Conservation (phyloP, 2,329 filamentous ascomycete genomes). For the Rutstroemia sp. region DNA sequence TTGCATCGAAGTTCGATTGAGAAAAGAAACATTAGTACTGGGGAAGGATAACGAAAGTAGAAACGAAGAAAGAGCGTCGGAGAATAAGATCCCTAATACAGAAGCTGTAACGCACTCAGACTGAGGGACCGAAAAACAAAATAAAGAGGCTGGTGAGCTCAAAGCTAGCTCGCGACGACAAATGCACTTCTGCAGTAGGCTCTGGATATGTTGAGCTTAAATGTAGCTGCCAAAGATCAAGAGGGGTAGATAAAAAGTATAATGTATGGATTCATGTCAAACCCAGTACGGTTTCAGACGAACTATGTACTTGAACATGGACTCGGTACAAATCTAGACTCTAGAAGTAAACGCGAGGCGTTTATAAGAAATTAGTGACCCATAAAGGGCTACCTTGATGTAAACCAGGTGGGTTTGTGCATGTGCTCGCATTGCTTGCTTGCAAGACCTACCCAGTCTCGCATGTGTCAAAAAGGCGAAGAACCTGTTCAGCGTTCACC, state of each 20-base stretch:
- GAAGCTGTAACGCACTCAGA: neutral
- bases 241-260: neutral
- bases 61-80: neutral
- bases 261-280: neutral
- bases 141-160: too few relatives aligned
- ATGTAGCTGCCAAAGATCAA: too few relatives aligned
- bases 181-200: too few relatives aligned
- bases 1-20: neutral
- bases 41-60: neutral
- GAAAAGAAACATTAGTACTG: neutral
- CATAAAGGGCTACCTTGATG: neutral
- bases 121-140: too few relatives aligned
- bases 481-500: neutral
- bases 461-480: neutral
- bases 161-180: too few relatives aligned
- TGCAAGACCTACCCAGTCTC: neutral
- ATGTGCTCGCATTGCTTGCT: neutral
- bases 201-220: neutral
- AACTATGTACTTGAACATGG: neutral
- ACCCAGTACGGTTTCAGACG: neutral
- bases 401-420: slow-evolving; percentile 5
- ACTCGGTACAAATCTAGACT: neutral
- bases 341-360: slow-evolving; percentile 3
- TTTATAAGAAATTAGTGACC: slow-evolving; percentile 9
- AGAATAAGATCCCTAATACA: neutral